A percentile compares a stretch with the other conserved stretches of the same genome.
These are phyloP conservation scores for Rugosomyces carneus DNA, from an alignment of 1,284 basidiomycete genomes.

Conservation along the genomic window DNA sequence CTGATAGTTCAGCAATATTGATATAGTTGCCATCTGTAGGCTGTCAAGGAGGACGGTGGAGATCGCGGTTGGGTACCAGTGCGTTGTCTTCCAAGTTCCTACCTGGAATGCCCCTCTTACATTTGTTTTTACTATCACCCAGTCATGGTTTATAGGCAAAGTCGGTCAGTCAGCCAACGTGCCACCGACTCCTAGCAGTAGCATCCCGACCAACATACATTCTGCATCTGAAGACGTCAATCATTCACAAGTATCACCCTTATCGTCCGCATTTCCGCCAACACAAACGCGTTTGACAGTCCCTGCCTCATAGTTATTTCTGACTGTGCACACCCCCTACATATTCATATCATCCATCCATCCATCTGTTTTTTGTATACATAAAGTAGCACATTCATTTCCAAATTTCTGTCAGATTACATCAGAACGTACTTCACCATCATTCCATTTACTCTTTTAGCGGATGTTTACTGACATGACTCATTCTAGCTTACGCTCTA, in stretches of 20 bases:
- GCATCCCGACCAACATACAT: slow-evolving; percentile 26
- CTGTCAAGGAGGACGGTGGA: slow-evolving; percentile 83
- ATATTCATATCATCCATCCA: slow-evolving; percentile 8
- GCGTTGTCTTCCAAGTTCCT: slow-evolving; percentile 20
- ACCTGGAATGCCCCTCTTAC: slow-evolving; percentile 4
- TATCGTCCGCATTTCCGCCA: slow-evolving; percentile 68
- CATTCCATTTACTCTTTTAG: background rate
- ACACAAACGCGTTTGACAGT: slow-evolving; percentile 25
- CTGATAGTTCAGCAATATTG: slow-evolving; percentile 3
- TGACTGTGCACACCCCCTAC: slow-evolving; percentile 1
- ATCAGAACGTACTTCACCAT: slow-evolving; percentile 1
- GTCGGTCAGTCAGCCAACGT: slow-evolving; percentile 44
- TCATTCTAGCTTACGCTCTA: slow-evolving; percentile 6
- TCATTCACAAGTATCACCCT: slow-evolving; percentile 59
- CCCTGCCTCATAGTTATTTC: slow-evolving; percentile 15
- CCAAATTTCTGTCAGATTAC: background rate
- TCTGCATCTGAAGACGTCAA: slow-evolving; percentile 32
- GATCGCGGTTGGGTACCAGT: slow-evolving; percentile 90
- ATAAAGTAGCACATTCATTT: slow-evolving; percentile 7
- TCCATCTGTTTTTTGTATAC: slow-evolving; percentile 11
- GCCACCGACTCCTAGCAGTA: slow-evolving; percentile 55
- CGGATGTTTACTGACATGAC: background rate
- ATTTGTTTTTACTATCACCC: slow-evolving; percentile 8
- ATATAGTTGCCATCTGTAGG: slow-evolving; percentile 35
- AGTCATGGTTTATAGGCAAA: slow-evolving; percentile 78